Conservation (phyloP, 371 early-diverging fungal genomes). For the Mucor irregularis region DNA sequence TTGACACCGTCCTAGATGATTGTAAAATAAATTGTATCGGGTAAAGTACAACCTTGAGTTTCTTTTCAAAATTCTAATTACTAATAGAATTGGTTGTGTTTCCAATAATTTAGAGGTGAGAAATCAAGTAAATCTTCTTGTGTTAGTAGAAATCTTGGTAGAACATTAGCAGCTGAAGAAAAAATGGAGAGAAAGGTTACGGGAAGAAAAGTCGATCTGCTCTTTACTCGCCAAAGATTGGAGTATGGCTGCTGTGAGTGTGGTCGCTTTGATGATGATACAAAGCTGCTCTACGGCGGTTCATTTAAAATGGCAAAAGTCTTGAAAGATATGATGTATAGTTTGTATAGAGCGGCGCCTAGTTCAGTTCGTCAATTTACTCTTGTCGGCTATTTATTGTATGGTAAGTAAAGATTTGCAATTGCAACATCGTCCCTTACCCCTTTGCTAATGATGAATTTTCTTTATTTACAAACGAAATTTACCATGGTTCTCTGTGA, state of each 20-base stretch:
- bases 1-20: conserved; percentile 11
- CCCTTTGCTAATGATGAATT: conserved; percentile 4
- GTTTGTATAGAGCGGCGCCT: conserved; percentile 8
- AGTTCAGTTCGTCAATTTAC: conserved; percentile 3
- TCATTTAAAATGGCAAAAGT: conserved; percentile 13
- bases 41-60: not conserved
- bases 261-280: conserved; percentile 4
- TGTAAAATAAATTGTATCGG: conserved; percentile 7
- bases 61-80: conserved; percentile 9
- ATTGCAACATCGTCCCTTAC: conserved; percentile 5
- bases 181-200: conserved; percentile 11
- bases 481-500: conserved; percentile 8
- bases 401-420: conserved; percentile 4
- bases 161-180: conserved; percentile 9
- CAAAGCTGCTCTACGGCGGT: conserved; percentile 7
- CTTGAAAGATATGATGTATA: conserved; percentile 12
- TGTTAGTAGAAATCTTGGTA: conserved; percentile 11
- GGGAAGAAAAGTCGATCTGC: conserved; percentile 13
- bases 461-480: conserved; percentile 12
- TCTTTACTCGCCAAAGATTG: conserved; percentile 11
- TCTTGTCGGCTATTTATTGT: conserved; percentile 7
- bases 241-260: conserved; percentile 15
- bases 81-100: conserved; percentile 15
- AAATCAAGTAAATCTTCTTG: conserved; percentile 12
- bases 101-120: conserved; percentile 15